These are phyloP conservation scores for Cryoendolithus antarcticus DNA, from an alignment of 2,329 filamentous ascomycete genomes.

Conservation along the genomic window DNA sequence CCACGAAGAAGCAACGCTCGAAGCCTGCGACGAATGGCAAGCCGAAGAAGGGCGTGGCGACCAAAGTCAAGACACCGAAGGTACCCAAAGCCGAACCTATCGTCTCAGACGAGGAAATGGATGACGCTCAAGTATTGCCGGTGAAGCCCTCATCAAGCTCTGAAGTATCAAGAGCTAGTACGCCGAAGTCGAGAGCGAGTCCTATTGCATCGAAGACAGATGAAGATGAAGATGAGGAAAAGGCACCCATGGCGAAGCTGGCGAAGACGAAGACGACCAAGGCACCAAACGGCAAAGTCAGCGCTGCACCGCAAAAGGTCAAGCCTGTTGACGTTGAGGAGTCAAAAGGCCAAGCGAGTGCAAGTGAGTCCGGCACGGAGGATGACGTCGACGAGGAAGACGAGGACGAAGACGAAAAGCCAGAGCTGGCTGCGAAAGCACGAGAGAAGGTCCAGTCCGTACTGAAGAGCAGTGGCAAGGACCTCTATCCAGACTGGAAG, in stretches of 20 bases:
- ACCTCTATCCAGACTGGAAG: conserved; percentile 94
- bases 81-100: conserved; percentile 6
- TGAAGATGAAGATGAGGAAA: conserved; percentile 36
- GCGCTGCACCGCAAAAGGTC: background rate
- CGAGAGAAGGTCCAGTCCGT: conserved; percentile 70
- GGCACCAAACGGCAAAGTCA: conserved; percentile 1
- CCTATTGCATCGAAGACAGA: conserved; percentile 9
- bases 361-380: conserved; percentile 6
- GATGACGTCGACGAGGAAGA: conserved; percentile 24
- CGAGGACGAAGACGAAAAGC: conserved; percentile 50
- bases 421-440: conserved; percentile 59
- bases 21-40: conserved; percentile 13
- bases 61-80: conserved; percentile 9
- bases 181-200: background rate
- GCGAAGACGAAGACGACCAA: conserved; percentile 1
- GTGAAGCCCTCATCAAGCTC: conserved; percentile 3
- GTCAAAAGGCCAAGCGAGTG: conserved; percentile 3
- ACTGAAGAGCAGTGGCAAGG: conserved; percentile 54
- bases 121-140: conserved; percentile 6
- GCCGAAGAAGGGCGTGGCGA: conserved; percentile 16
- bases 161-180: too few species aligned
- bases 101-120: conserved; percentile 9
- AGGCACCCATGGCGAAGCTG: conserved; percentile 9
- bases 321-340: conserved; percentile 7
- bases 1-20: conserved; percentile 23